These are phyloP conservation scores for Diaporthe vexans DNA, from an alignment of 2,329 filamentous ascomycete genomes.

Conservation along the genomic window DNA sequence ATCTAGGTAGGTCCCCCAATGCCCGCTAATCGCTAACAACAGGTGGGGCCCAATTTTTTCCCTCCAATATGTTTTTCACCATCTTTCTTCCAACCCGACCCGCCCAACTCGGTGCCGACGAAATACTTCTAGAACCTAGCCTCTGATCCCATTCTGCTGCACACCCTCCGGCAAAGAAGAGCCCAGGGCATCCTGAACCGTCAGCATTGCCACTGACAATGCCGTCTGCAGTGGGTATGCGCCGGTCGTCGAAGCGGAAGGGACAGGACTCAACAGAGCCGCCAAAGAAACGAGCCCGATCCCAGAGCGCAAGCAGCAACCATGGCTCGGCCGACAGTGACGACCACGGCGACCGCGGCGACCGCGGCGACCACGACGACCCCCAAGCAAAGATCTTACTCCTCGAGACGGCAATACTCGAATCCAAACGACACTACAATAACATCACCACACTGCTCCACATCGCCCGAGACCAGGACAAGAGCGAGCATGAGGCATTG, in stretches of 20 bases:
- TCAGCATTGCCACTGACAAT: constrained; percentile 44
- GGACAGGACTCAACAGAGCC: constrained; percentile 58
- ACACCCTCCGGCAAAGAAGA: background rate
- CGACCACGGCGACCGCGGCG: constrained; percentile 64
- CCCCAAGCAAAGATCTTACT: constrained; percentile 76
- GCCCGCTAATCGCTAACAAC: background rate
- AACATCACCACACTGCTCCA: constrained; percentile 83
- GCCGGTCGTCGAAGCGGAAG: constrained; percentile 66
- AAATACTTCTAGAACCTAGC: background rate
- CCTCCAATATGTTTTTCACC: background rate
- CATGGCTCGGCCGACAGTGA: constrained; percentile 56
- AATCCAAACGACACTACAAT: constrained; percentile 93
- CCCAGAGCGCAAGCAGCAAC: constrained; percentile 55
- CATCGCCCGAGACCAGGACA: constrained; percentile 65
- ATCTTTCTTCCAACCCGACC: background rate
- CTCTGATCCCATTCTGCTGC: background rate
- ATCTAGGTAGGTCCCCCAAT: too few relatives aligned
- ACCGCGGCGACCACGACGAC: constrained; percentile 59
- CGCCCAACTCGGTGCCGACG: background rate
- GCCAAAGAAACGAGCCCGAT: constrained; percentile 65
- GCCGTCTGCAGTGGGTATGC: constrained; percentile 45
- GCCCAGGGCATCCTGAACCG: background rate
- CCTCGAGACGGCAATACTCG: constrained; percentile 84
- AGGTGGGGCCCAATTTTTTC: background rate
- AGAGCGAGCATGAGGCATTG: constrained; percentile 69